A percentile compares a stretch with the other conserved stretches of the same genome.
phyloP scores from a whole-genome alignment of 306 rosid genomes.

The Pterocarpus macrocarpus region DNA sequence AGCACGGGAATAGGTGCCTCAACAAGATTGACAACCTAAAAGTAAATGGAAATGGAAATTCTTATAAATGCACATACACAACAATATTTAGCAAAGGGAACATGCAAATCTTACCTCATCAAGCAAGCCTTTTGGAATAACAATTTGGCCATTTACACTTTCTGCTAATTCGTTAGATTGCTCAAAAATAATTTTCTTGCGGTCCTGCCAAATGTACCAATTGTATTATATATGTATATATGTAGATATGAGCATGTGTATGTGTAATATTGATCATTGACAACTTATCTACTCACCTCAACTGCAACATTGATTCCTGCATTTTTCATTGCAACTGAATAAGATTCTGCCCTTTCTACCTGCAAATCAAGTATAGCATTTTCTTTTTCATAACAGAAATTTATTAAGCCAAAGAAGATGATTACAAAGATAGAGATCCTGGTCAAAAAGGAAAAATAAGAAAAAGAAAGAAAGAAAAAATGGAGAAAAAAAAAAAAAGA shows the following conservation, averaged over 20 bases:
- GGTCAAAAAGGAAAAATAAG: background rate
- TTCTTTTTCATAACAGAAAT: constrained; percentile 1
- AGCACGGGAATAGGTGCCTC: constrained; percentile 94
- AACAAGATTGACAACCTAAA: constrained; percentile 91
- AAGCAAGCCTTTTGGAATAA: constrained; percentile 75
- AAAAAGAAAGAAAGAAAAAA: background rate
- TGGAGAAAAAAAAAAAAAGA: background rate
- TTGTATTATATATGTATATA: background rate
- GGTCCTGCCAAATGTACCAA: constrained; percentile 63
- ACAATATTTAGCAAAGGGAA: constrained; percentile 45
- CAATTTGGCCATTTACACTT: constrained; percentile 74
- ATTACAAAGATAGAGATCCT: constrained; percentile 1
- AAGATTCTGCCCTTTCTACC: constrained; percentile 90
- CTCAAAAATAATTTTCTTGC: constrained; percentile 70
- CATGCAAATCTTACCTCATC: constrained; percentile 70
- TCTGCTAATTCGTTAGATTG: constrained; percentile 71
- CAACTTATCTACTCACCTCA: constrained; percentile 60
- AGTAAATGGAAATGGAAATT: constrained; percentile 24
- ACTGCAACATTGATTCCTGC: constrained; percentile 70
- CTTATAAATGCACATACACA: constrained; percentile 42
- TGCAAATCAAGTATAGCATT: constrained; percentile 45
- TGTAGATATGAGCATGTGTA: background rate
- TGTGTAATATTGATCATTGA: background rate
- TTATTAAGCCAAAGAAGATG: background rate
- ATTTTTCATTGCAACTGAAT: constrained; percentile 61